Base-by-base conservation (phyloP, 2,329 filamentous ascomycete genomes). In the Aspergillus sp. region DNA sequence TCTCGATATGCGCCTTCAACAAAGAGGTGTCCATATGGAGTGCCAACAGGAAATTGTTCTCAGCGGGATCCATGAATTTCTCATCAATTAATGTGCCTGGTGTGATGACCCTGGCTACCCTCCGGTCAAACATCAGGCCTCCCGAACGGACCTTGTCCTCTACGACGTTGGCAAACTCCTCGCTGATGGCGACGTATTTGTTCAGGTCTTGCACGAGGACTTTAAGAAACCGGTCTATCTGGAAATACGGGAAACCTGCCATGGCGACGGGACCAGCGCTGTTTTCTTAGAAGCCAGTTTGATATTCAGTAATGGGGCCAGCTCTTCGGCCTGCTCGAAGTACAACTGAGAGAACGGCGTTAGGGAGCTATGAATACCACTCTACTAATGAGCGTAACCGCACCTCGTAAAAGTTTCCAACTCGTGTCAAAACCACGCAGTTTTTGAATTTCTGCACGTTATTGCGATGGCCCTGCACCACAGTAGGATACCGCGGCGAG, bases 41-140 rank as follows among this genome's bases (percentile, higher is more conserved):
- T 34, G 87, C 84, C 63, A 97, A 79, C 32, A 97, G 76, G 65
- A 91, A 98, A 64, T 96, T 97, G 68, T 93, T 96, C 58, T 87
- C 82, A 62, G 86, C 91, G 1, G 89, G 88, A 63, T 97, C 88
- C 75, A 98, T 89, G 66, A 97, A 98, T 58, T 89, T 90, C 69
- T 98, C 93, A 66, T 98, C 93, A 55, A 98, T 95, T 45, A 98
- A 74, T 1, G 93, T 98, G 19, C 93, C 93, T 1, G 93, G 89
- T 0, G 93, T 97, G 60, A 98, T 82, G 56, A 98, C 84, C 48
- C 93, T 83, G 12, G 87, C 80, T 9, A 98, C 88, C 56, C 76
- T 82, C 28, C 93, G 84, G 63, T 94, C 86, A 64, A 93, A 94
- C 73, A 91, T 75, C 52, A 91, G 71, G 3, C 88, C 88, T 9